A percentile compares a stretch with the other conserved stretches of the same genome.
Evolutionary conservation across 176 grass and related monocot genomes (phyloP).

Genomic region (Eragrostis nindensis): DNA sequence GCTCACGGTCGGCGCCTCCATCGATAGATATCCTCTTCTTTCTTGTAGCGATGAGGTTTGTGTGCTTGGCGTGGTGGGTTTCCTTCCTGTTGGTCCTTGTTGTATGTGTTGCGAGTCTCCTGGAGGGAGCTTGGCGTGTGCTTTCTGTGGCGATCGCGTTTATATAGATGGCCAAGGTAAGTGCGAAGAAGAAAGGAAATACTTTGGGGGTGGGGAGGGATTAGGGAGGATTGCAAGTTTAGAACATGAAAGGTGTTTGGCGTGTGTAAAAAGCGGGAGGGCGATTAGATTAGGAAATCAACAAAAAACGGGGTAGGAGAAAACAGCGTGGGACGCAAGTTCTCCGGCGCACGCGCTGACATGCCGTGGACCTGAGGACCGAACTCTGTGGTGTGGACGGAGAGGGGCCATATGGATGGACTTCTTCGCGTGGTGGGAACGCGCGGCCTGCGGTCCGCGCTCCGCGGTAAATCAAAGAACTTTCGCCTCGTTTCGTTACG

Average conservation of each 20-base stretch:
- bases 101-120: background rate
- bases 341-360: too few relatives aligned
- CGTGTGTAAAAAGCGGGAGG: constrained; percentile 31
- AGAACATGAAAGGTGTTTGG: constrained; percentile 30
- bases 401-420: background rate
- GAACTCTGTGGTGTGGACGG: background rate
- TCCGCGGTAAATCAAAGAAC: background rate
- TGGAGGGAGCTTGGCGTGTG: background rate
- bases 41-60: background rate
- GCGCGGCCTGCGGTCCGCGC: background rate
- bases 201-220: background rate
- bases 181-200: too few relatives aligned
- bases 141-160: background rate
- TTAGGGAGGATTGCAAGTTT: constrained; percentile 42
- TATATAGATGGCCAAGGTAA: constrained; percentile 23
- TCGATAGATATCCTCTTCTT: background rate
- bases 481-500: background rate
- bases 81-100: background rate
- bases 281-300: background rate
- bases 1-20: background rate
- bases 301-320: too few relatives aligned
- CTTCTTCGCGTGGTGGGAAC: constrained; percentile 15
- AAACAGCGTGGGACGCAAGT: too few relatives aligned
- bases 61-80: background rate
- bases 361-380: too few relatives aligned